Conservation (phyloP, 345 rosid species). For the Eucalyptus pauciflora region DNA sequence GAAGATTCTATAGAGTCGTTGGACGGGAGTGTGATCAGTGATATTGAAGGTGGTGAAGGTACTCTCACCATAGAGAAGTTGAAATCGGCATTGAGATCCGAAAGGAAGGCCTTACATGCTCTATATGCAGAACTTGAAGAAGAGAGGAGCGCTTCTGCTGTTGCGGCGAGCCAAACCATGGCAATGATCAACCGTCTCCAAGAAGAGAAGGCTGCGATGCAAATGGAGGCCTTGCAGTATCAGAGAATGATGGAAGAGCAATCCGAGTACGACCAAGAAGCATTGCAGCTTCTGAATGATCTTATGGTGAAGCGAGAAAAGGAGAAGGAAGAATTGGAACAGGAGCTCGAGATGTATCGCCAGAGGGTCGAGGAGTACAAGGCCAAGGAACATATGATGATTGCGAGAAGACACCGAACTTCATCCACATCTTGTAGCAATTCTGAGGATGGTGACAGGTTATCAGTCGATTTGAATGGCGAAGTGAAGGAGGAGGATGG, state of each 20-base stretch:
- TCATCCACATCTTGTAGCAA: constrained; percentile 55
- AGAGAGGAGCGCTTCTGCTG: constrained; percentile 92
- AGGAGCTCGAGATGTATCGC: constrained; percentile 56
- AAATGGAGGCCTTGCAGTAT: constrained; percentile 98
- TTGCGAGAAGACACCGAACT: constrained; percentile 36
- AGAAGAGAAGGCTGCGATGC: constrained; percentile 98
- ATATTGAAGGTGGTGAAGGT: constrained; percentile 43
- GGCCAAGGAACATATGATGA: constrained; percentile 43
- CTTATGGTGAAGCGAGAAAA: constrained; percentile 71
- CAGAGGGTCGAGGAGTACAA: constrained; percentile 62
- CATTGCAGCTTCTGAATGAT: constrained; percentile 81
- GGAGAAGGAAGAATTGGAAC: constrained; percentile 72
- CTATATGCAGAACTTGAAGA: constrained; percentile 80
- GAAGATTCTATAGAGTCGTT: constrained; percentile 38
- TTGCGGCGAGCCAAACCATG: constrained; percentile 93
- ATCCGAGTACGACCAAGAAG: constrained; percentile 94
- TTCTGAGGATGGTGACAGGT: constrained; percentile 53
- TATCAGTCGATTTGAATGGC: constrained; percentile 38
- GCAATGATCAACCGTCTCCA: constrained; percentile 98
- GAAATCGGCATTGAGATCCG: constrained; percentile 45
- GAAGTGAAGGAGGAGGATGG: constrained; percentile 31
- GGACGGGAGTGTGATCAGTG: constrained; percentile 50
- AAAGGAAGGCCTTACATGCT: constrained; percentile 56
- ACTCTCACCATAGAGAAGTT: constrained; percentile 50
- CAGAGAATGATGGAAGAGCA: constrained; percentile 99